These are phyloP conservation scores for Amphirosellinia nigrospora DNA, from an alignment of 495 filamentous ascomycete species.

Conservation along the genomic window DNA sequence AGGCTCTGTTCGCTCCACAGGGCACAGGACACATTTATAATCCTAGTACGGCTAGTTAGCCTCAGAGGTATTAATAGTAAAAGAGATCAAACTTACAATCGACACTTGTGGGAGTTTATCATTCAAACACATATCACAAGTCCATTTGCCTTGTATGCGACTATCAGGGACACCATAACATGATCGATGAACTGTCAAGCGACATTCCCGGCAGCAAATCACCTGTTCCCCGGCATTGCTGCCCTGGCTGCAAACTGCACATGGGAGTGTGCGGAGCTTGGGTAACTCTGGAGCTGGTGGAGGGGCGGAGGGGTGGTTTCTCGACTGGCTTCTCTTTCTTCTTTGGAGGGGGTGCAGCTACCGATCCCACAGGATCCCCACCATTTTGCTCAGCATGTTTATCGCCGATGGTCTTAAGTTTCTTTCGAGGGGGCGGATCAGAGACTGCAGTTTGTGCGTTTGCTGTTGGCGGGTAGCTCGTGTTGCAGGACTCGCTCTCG, in stretches of 20 bases:
- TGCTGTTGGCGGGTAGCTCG: conserved; percentile 29
- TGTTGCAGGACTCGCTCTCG: conserved; percentile 51
- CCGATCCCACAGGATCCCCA: conserved; percentile 30
- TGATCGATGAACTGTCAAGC: conserved; percentile 87
- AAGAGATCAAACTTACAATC: conserved; percentile 62
- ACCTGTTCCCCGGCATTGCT: conserved; percentile 71
- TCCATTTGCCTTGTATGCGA: conserved; percentile 80
- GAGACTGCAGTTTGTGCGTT: conserved; percentile 19
- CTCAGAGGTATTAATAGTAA: neutral
- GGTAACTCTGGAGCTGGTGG: conserved; percentile 71
- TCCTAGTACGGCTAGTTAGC: conserved; percentile 54
- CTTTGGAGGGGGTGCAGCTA: conserved; percentile 56
- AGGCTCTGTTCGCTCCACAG: conserved; percentile 74
- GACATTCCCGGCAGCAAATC: conserved; percentile 81
- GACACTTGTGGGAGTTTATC: conserved; percentile 87
- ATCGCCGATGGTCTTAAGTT: conserved; percentile 53
- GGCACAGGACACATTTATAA: conserved; percentile 93
- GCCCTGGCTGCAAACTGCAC: conserved; percentile 79
- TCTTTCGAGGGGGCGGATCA: conserved; percentile 60
- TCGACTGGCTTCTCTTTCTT: conserved; percentile 71
- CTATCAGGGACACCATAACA: conserved; percentile 85
- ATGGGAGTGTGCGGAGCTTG: conserved; percentile 68
- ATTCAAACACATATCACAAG: conserved; percentile 94
- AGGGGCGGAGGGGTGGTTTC: conserved; percentile 46
- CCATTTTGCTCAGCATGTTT: conserved; percentile 40